These are phyloP conservation scores for Dothiorella sarmentorum DNA, from an alignment of 2,329 filamentous ascomycete genomes.

Conservation along the genomic window DNA sequence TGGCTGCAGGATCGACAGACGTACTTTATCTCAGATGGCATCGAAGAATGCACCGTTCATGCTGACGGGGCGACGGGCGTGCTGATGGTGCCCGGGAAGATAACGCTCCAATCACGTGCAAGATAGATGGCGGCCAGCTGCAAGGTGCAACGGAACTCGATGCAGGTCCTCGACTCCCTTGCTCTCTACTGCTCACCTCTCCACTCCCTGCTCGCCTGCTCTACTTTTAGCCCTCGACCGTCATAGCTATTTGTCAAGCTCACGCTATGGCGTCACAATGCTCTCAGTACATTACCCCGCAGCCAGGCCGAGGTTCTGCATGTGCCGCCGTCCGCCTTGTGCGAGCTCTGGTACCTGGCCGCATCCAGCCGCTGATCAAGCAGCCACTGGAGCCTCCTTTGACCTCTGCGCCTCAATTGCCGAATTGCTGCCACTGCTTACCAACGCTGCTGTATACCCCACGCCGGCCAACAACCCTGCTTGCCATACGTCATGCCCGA, in stretches of 20 bases:
- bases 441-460: neutral
- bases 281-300: slow-evolving; percentile 15
- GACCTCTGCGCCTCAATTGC: neutral
- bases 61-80: neutral
- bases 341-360: slow-evolving; percentile 5
- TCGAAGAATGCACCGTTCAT: too few relatives aligned
- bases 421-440: neutral
- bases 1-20: neutral
- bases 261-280: slow-evolving; percentile 12
- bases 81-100: too few relatives aligned
- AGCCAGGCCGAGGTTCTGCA: slow-evolving; percentile 5
- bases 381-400: neutral
- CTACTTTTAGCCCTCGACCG: neutral
- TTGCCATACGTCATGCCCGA: neutral
- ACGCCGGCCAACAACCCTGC: neutral
- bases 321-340: neutral
- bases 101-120: neutral
- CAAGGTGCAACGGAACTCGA: too few relatives aligned
- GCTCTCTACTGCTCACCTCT: neutral
- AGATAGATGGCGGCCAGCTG: too few relatives aligned
- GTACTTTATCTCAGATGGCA: neutral
- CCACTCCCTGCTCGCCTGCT: neutral
- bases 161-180: neutral
- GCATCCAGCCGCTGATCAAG: slow-evolving; percentile 3
- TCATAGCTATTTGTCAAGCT: slow-evolving; percentile 14